Evolutionary conservation across 169 alveolate genomes (phyloP).

Genomic region (Eimeria maxima): DNA sequence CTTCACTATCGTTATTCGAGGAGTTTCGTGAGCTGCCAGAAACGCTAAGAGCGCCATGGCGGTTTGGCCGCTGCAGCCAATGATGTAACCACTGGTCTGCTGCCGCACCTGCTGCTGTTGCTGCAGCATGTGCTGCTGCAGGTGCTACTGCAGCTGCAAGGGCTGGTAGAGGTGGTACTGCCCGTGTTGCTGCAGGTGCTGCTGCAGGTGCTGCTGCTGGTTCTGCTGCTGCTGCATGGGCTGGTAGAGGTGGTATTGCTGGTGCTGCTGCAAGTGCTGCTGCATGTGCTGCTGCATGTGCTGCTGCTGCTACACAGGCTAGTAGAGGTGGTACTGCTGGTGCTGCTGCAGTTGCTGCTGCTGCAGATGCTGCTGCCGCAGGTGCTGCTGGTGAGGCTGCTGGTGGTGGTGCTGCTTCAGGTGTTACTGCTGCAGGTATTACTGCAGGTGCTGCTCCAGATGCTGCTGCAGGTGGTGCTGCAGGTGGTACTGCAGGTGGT

Average conservation of each 20-base stretch:
- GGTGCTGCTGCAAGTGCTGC: slow-evolving; percentile 7
- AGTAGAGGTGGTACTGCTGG: neutral
- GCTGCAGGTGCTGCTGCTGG: neutral
- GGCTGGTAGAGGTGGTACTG: neutral
- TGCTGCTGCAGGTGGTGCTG: neutral
- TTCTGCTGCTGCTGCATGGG: neutral
- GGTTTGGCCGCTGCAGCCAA: slow-evolving; percentile 17
- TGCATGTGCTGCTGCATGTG: neutral
- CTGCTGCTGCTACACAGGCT: neutral
- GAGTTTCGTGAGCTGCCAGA: slow-evolving; percentile 7
- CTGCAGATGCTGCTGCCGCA: neutral
- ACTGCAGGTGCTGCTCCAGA: neutral
- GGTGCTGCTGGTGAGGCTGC: neutral
- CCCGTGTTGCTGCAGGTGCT: neutral
- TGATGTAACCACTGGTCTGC: neutral
- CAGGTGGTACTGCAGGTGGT: no score
- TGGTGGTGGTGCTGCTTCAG: neutral
- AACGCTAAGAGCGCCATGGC: slow-evolving; percentile 49
- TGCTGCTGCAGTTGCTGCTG: neutral
- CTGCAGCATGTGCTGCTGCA: neutral
- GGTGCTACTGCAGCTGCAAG: slow-evolving; percentile 11
- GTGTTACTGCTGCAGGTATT: neutral
- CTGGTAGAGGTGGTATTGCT: neutral
- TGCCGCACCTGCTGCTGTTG: slow-evolving; percentile 31
- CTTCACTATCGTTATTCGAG: slow-evolving; percentile 1